A percentile compares a stretch with the other conserved stretches of the same genome.
Conservation (phyloP, 225 moss, liverwort and hornwort genomes). For the Pleurozium schreberi region DNA sequence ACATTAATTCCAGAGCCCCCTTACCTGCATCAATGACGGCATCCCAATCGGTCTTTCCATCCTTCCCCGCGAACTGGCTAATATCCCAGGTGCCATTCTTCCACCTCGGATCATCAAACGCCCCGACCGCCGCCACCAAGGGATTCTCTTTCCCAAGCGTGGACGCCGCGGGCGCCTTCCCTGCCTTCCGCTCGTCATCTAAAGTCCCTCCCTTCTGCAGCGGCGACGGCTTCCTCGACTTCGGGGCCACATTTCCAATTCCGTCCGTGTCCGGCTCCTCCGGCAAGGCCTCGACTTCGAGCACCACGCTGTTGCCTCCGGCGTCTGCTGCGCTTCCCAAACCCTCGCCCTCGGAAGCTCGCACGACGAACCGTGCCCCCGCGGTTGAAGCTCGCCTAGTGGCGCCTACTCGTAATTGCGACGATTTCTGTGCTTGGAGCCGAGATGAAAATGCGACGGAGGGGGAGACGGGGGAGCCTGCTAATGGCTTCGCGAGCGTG, state of each 20-base stretch:
- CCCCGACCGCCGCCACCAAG: neutral
- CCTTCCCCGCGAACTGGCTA: slow-evolving; percentile 36
- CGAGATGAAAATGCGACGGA: neutral
- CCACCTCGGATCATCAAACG: slow-evolving; percentile 70
- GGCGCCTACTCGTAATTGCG: neutral
- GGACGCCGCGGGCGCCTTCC: slow-evolving; percentile 63
- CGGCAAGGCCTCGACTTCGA: slow-evolving; percentile 56
- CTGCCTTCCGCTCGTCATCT: slow-evolving; percentile 38
- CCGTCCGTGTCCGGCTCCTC: slow-evolving; percentile 80
- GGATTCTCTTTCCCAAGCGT: slow-evolving; percentile 32
- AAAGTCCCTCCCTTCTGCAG: slow-evolving; percentile 65
- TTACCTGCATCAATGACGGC: slow-evolving; percentile 85
- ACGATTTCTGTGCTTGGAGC: neutral
- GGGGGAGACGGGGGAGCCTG: neutral
- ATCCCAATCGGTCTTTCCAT: slow-evolving; percentile 78
- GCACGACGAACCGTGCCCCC: slow-evolving; percentile 16
- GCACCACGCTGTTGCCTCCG: slow-evolving; percentile 65
- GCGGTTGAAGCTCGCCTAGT: neutral
- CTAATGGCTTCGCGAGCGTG: slow-evolving; percentile 24
- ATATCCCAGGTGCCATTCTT: slow-evolving; percentile 86
- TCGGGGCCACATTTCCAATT: slow-evolving; percentile 21
- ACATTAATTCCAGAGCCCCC: neutral
- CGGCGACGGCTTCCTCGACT: slow-evolving; percentile 36
- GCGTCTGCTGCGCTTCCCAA: slow-evolving; percentile 59
- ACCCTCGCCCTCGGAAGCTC: slow-evolving; percentile 32